Evolutionary conservation across 495 filamentous ascomycete genomes (phyloP), one percentile per base, ranked within the genome.

Genomic region (Penicillium odoratum): DNA sequence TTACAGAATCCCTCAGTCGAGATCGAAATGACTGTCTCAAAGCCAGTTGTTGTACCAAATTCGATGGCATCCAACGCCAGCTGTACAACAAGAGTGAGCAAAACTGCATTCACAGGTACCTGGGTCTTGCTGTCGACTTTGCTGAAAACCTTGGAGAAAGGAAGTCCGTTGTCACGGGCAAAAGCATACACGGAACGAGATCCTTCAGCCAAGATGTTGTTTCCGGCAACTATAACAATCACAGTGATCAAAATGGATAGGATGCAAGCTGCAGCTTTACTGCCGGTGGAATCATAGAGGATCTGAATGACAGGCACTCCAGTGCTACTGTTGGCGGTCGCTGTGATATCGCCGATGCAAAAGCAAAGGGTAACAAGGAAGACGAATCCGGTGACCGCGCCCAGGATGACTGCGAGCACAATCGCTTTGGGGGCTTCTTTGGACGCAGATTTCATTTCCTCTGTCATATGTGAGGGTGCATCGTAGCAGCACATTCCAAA

Each of bases 401-500:
- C 78, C 38, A 84, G 71, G 31, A 73, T 73, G 0, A 85, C 81
- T 3, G 81, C 80, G 51, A 78, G 57, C 10, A 85, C 62, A n/a
- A 85, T 85, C 3, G 82, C 81, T 55, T 75, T 68, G 0, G 83
- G 83, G 0, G 81, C 81, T 51, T 83, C 71, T 29, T 74, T 76
- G 0, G 77, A 74, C 1, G 82, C 71, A 15, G 77, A 71, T 33
- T 72, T 72, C 70, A 83, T 81, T 55, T 84, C 79, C 55, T 82
- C 76, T 0, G 73, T 77, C 77, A 81, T 81, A 45, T 80, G 77
- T 0, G 69, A 59, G 0, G 75, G 72, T 3, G 72, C 74, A 56
- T 81, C 74, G 55, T 77, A 80, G 58, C 80, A 81, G 61, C 76
- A 80, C 82, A 86, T 83, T 16, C 82, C 82, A 55, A 86, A 85